phyloP scores from a whole-genome alignment of 352 stramenopile genomes.

The Phytopythium sindhum region DNA sequence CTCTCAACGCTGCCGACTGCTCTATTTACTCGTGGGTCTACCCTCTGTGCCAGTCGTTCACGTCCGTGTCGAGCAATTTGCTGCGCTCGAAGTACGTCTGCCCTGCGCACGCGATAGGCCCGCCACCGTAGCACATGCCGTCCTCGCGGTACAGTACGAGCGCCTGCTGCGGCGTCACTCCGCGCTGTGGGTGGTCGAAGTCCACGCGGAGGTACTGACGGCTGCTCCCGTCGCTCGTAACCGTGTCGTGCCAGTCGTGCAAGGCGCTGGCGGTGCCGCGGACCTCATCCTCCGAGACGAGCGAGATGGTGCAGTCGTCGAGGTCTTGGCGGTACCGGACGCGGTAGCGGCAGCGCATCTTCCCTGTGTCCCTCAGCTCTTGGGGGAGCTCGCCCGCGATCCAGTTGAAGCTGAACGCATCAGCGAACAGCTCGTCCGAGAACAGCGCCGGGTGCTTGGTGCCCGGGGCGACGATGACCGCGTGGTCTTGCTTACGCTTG shows the following conservation, averaged over 20 bases:
- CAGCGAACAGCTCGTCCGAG: slow-evolving; percentile 79
- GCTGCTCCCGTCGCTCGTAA: slow-evolving; percentile 2
- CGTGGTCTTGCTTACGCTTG: slow-evolving; percentile 64
- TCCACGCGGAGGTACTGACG: slow-evolving; percentile 54
- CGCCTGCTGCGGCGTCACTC: slow-evolving; percentile 79
- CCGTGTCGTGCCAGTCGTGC: slow-evolving; percentile 40
- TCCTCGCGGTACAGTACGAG: slow-evolving; percentile 85
- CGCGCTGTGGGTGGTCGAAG: slow-evolving; percentile 81
- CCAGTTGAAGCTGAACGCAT: slow-evolving; percentile 87
- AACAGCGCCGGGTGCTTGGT: slow-evolving; percentile 92
- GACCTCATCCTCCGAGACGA: slow-evolving; percentile 42
- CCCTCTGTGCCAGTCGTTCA: slow-evolving; percentile 47
- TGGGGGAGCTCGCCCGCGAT: slow-evolving; percentile 54
- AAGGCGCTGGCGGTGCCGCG: slow-evolving; percentile 31
- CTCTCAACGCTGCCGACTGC: background rate
- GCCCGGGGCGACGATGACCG: slow-evolving; percentile 85
- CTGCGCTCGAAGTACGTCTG: slow-evolving; percentile 66
- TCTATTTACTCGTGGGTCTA: background rate
- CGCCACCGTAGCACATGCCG: slow-evolving; percentile 76
- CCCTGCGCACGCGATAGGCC: slow-evolving; percentile 58
- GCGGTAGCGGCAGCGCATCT: slow-evolving; percentile 69
- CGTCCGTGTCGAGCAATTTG: slow-evolving; percentile 38
- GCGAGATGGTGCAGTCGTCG: slow-evolving; percentile 56
- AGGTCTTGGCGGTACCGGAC: slow-evolving; percentile 80
- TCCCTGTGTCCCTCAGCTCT: slow-evolving; percentile 34